A percentile compares a stretch with the other conserved stretches of the same genome.
Evolutionary conservation across 2,329 filamentous ascomycete genomes (phyloP).

Genomic region (Aspergillus spinulosporus): DNA sequence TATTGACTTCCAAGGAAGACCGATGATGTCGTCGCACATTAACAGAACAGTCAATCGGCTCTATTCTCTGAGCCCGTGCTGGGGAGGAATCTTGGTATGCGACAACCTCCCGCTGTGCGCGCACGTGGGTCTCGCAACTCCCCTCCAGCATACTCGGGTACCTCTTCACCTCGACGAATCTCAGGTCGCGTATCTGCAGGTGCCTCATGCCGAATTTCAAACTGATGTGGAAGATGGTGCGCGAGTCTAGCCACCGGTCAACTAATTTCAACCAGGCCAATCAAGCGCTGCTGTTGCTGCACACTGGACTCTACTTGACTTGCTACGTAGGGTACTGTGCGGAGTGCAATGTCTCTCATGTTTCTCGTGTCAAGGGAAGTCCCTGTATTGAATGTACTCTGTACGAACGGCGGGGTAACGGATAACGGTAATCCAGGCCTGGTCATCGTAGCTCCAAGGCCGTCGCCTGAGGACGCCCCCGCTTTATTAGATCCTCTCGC

Average conservation of each 20-base stretch:
- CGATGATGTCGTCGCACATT: slow-evolving; percentile 6
- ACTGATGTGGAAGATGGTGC: slow-evolving; percentile 6
- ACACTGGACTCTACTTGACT: background rate
- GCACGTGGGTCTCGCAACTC: slow-evolving; percentile 17
- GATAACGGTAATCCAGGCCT: slow-evolving; percentile 8
- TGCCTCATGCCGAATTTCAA: background rate
- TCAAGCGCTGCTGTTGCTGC: background rate
- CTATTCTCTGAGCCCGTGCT: slow-evolving; percentile 20
- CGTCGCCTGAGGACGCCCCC: slow-evolving; percentile 4
- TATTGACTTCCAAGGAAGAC: background rate
- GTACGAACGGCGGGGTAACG: slow-evolving; percentile 15
- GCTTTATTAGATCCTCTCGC: slow-evolving; percentile 4
- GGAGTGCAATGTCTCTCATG: background rate
- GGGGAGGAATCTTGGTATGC: slow-evolving; percentile 16
- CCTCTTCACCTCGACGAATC: background rate
- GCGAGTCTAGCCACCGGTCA: slow-evolving; percentile 11
- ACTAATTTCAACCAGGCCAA: background rate
- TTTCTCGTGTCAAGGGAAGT: too few relatives aligned
- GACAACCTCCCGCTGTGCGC: slow-evolving; percentile 18
- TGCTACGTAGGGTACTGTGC: background rate
- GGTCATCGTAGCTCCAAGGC: background rate
- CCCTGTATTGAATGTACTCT: too few relatives aligned
- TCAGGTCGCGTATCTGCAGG: background rate
- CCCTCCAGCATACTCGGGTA: background rate
- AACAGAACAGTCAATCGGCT: slow-evolving; percentile 2